phyloP scores from a whole-genome alignment of 768 basidiomycete genomes.

The Naganishia friedmannii region DNA sequence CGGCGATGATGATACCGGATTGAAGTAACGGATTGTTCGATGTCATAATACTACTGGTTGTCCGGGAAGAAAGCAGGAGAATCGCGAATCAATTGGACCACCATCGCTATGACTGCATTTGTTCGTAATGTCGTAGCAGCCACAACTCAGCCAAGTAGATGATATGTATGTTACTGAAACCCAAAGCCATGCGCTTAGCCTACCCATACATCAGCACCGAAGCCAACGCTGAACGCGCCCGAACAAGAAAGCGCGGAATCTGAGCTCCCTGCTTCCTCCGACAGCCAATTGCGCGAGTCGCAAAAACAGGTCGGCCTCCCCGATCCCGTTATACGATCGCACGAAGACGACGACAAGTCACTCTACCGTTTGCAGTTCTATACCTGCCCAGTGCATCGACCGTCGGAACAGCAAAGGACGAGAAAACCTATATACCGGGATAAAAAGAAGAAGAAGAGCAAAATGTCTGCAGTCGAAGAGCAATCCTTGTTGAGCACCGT shows the following conservation, averaged over 20 bases:
- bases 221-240: not conserved
- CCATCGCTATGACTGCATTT: too few species aligned
- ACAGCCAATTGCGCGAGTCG: conserved; percentile 19
- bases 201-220: too few species aligned
- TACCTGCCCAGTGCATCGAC: not conserved
- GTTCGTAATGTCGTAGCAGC: too few species aligned
- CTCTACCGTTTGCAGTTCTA: not conserved
- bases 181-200: too few species aligned
- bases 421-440: not conserved
- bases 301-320: conserved; percentile 11
- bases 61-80: too few species aligned
- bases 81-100: too few species aligned
- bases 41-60: too few species aligned
- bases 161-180: too few species aligned
- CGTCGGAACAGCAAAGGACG: conserved; percentile 16
- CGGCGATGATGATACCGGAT: too few species aligned
- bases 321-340: conserved; percentile 22
- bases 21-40: too few species aligned
- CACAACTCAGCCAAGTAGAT: too few species aligned
- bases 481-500: conserved; percentile 30
- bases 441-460: not conserved
- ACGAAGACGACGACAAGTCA: not conserved
- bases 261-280: conserved; percentile 4
- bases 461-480: conserved; percentile 18
- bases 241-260: not conserved